phyloP scores from a whole-genome alignment of 192 early-diverging fungal genomes.

The Spizellomyces punctatus region DNA sequence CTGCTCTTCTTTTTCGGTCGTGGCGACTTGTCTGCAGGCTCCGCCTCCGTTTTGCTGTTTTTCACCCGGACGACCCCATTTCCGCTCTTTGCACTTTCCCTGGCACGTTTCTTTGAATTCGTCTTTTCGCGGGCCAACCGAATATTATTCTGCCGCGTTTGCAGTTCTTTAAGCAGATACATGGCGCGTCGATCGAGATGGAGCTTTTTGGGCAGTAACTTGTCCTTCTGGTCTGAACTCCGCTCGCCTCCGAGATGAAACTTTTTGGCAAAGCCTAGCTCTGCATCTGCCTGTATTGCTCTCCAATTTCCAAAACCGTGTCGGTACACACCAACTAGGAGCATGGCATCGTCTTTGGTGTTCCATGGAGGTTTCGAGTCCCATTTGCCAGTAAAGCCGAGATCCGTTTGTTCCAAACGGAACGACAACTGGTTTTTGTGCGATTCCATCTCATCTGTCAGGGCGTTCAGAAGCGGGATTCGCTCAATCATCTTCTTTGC shows the following conservation, averaged over 20 bases:
- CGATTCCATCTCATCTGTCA: slow-evolving; percentile 62
- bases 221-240: slow-evolving; percentile 42
- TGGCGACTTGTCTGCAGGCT: background rate
- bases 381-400: slow-evolving; percentile 15
- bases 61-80: background rate
- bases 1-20: background rate
- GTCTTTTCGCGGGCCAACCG: background rate
- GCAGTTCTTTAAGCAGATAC: slow-evolving; percentile 81
- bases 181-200: slow-evolving; percentile 90
- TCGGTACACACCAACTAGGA: slow-evolving; percentile 90
- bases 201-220: slow-evolving; percentile 74
- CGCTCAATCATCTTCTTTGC: slow-evolving; percentile 79
- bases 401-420: slow-evolving; percentile 53
- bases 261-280: slow-evolving; percentile 80
- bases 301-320: slow-evolving; percentile 93
- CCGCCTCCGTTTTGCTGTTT: background rate
- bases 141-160: background rate
- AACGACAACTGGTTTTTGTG: slow-evolving; percentile 69
- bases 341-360: slow-evolving; percentile 91
- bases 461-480: slow-evolving; percentile 69
- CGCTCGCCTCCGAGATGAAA: slow-evolving; percentile 68
- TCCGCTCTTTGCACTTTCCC: background rate
- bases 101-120: slow-evolving; percentile 9
- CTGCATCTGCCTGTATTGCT: slow-evolving; percentile 76
- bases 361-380: slow-evolving; percentile 66